Conservation (phyloP, 1,284 basidiomycete species). For the Fomitopsis betulina region DNA sequence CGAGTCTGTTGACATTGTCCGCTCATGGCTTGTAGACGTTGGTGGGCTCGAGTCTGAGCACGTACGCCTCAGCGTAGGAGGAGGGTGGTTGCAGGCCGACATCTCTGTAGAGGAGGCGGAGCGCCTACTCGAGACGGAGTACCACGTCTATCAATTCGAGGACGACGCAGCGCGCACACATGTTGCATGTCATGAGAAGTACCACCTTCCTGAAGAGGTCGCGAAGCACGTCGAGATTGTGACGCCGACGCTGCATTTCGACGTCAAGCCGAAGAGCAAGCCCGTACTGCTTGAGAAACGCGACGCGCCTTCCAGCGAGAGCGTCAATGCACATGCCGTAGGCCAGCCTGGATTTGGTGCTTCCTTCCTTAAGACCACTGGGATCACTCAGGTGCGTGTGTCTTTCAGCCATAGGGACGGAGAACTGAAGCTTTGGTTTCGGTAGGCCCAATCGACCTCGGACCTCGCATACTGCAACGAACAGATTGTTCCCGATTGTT, state of each 20-base stretch:
- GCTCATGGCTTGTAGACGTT: constrained; percentile 33
- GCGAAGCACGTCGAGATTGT: constrained; percentile 43
- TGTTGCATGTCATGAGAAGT: constrained; percentile 35
- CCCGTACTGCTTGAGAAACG: background rate
- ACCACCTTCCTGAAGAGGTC: constrained; percentile 41
- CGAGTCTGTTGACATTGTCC: constrained; percentile 38
- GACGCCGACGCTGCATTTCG: constrained; percentile 45
- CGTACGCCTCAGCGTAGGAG: constrained; percentile 29
- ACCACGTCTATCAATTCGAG: constrained; percentile 39
- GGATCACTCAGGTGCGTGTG: constrained; percentile 3
- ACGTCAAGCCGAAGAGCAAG: constrained; percentile 18
- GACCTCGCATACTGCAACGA: constrained; percentile 9
- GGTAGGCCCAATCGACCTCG: background rate
- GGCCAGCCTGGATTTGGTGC: constrained; percentile 27
- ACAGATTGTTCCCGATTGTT: constrained; percentile 9
- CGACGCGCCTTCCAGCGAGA: background rate
- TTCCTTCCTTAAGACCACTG: constrained; percentile 5
- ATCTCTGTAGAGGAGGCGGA: constrained; percentile 42
- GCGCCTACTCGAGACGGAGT: constrained; percentile 39
- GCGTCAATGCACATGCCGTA: background rate
- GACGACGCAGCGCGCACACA: constrained; percentile 28
- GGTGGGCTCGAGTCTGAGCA: constrained; percentile 30
- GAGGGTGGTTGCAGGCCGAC: constrained; percentile 41
- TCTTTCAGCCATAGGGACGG: background rate
- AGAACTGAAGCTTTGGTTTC: constrained; percentile 4